Percentiles rank a stretch among this genome's conserved stretches.
Conservation (phyloP, 352 stramenopile genomes). For the Phytopythium litorale region DNA sequence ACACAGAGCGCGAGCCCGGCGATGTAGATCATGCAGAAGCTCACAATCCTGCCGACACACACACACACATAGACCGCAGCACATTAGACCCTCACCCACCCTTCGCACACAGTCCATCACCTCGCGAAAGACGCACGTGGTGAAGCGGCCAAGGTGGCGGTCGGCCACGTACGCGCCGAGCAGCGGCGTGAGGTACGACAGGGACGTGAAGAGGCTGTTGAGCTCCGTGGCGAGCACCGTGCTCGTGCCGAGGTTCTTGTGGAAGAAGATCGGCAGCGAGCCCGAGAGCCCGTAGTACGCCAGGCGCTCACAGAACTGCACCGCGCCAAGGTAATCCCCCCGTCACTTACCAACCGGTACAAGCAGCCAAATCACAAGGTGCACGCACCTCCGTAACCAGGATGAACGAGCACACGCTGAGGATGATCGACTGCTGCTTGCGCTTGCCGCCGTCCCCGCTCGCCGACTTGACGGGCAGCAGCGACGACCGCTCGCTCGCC, state of each 20-base stretch:
- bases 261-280: conserved; percentile 86
- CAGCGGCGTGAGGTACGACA: conserved; percentile 82
- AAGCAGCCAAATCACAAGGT: background rate
- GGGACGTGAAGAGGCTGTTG: conserved; percentile 81
- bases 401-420: conserved; percentile 87
- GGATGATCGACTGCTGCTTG: conserved; percentile 69
- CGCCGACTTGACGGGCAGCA: conserved; percentile 18
- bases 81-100: background rate
- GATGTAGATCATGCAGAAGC: conserved; percentile 76
- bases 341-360: too few species aligned
- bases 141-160: conserved; percentile 72
- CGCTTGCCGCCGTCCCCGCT: background rate
- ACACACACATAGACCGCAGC: too few species aligned
- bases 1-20: conserved; percentile 65
- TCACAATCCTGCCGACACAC: conserved; percentile 39
- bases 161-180: conserved; percentile 81
- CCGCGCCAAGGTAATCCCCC: background rate
- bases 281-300: conserved; percentile 81
- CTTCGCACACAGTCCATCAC: background rate
- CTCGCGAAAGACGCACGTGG: conserved; percentile 33
- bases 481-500: conserved; percentile 14
- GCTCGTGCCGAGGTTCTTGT: conserved; percentile 75
- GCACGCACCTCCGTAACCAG: conserved; percentile 73
- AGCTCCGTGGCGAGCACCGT: conserved; percentile 83
- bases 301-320: conserved; percentile 76